phyloP scores from a whole-genome alignment of 2,329 filamentous ascomycete genomes.

The Fragosphaeria purpurea region DNA sequence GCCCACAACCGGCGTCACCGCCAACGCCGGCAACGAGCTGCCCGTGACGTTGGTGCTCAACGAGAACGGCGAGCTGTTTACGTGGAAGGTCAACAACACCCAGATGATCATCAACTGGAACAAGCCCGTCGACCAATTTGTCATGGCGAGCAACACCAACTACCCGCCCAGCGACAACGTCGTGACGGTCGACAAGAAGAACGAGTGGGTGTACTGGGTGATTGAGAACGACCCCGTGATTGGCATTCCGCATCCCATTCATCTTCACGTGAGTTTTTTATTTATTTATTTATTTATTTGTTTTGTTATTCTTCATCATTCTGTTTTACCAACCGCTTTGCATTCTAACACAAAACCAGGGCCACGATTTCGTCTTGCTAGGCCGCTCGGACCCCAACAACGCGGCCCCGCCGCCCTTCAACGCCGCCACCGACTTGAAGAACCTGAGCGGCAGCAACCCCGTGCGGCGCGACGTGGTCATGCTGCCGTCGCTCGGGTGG shows the following conservation, averaged over 20 bases:
- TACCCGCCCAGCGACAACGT: constrained; percentile 18
- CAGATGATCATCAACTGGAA: constrained; percentile 25
- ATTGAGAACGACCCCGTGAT: constrained; percentile 9
- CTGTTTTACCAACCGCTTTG: no score
- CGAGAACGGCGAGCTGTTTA: background rate
- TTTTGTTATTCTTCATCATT: no score
- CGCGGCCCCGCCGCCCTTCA: constrained; percentile 4
- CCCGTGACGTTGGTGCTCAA: constrained; percentile 4
- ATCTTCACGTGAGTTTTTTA: constrained; percentile 11
- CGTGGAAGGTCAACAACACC: constrained; percentile 16
- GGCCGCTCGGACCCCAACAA: constrained; percentile 12
- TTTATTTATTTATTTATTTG: background rate
- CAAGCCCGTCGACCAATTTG: constrained; percentile 23
- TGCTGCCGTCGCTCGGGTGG: constrained; percentile 31
- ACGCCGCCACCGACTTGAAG: constrained; percentile 8
- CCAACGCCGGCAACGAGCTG: background rate
- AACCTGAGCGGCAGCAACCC: constrained; percentile 27
- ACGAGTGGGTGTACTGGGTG: constrained; percentile 12
- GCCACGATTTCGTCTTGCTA: constrained; percentile 19
- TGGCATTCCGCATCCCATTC: constrained; percentile 13
- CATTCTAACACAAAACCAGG: constrained; percentile 6
- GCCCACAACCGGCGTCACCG: background rate
- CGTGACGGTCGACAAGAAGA: constrained; percentile 13
- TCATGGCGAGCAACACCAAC: constrained; percentile 18
- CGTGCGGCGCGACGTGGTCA: constrained; percentile 32